A percentile compares a stretch with the other conserved stretches of the same genome.
These are phyloP conservation scores for Cryptococcus neoformans DNA, from an alignment of 1,284 basidiomycete species.

Conservation along the genomic window DNA sequence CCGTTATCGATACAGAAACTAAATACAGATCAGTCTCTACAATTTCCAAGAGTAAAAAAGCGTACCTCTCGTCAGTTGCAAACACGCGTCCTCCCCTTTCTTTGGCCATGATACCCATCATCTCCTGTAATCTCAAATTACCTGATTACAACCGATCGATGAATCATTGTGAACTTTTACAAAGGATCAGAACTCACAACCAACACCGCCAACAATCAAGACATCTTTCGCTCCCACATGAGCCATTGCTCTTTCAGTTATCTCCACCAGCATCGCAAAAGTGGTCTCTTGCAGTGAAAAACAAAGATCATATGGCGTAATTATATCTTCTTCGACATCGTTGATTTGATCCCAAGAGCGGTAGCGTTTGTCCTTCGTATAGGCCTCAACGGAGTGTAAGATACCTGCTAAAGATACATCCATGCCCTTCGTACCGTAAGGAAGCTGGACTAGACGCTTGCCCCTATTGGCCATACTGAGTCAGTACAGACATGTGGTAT, in stretches of 20 bases:
- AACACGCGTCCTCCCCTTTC: constrained; percentile 90
- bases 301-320: constrained; percentile 92
- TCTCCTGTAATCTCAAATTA: constrained; percentile 89
- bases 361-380: constrained; percentile 75
- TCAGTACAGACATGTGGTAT: constrained; percentile 1
- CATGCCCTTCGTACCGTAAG: constrained; percentile 99
- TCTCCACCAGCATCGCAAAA: constrained; percentile 99
- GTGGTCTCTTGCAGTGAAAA: constrained; percentile 97
- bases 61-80: constrained; percentile 90
- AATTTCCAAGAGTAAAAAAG: constrained; percentile 2
- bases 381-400: constrained; percentile 81
- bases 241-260: constrained; percentile 98
- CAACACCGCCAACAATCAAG: constrained; percentile 96
- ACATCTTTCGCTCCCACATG: constrained; percentile 96
- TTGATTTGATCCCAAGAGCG: constrained; percentile 41
- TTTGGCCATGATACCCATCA: constrained; percentile 97
- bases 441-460: constrained; percentile 69
- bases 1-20: constrained; percentile 99
- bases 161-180: neutral
- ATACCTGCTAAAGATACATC: constrained; percentile 94
- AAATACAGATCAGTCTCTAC: neutral
- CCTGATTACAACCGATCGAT: constrained; percentile 52
- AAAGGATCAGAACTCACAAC: constrained; percentile 63
- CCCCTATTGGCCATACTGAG: constrained; percentile 38
- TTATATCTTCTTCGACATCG: constrained; percentile 59